Percentiles rank a stretch among this genome's conserved stretches.
Evolutionary conservation across 2,329 filamentous ascomycete genomes (phyloP).

Genomic region (Diaporthe citri): DNA sequence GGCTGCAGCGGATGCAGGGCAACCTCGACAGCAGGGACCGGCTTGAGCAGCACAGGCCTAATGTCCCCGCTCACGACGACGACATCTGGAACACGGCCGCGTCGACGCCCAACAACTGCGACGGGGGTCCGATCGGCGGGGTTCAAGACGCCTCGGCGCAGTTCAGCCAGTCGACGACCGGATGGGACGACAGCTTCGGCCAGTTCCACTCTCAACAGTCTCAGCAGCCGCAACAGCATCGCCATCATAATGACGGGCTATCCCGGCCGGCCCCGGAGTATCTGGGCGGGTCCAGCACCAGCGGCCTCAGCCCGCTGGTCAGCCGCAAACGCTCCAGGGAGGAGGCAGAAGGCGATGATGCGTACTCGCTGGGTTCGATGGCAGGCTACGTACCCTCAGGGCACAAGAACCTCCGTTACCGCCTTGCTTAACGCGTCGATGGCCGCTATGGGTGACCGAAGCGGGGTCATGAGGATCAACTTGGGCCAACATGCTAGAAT

Average conservation of each 20-base stretch:
- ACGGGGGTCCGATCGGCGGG: not conserved
- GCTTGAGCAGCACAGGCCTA: constrained; percentile 8
- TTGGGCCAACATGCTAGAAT: not conserved
- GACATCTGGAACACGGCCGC: constrained; percentile 36
- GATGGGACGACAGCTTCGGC: constrained; percentile 32
- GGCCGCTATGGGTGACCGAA: not conserved
- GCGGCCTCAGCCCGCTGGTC: constrained; percentile 33
- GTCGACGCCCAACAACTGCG: constrained; percentile 19
- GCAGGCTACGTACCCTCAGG: constrained; percentile 31
- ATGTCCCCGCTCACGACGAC: constrained; percentile 8
- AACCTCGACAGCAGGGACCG: constrained; percentile 8
- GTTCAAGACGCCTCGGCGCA: constrained; percentile 24
- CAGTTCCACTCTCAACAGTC: constrained; percentile 33
- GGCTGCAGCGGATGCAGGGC: constrained; percentile 29
- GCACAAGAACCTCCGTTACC: constrained; percentile 28
- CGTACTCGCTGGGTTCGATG: constrained; percentile 32
- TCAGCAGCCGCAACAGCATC: constrained; percentile 26
- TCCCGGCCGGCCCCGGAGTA: constrained; percentile 30
- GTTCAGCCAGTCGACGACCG: constrained; percentile 29
- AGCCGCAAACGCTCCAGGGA: constrained; percentile 37
- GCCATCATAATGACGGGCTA: constrained; percentile 22
- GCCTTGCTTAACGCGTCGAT: constrained; percentile 12
- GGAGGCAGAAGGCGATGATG: constrained; percentile 34
- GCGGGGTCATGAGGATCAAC: not conserved
- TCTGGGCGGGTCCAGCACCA: constrained; percentile 9